A percentile compares a stretch with the other conserved stretches of the same genome.
Conservation (phyloP, 2,329 filamentous ascomycete genomes). For the Nemania sp. region DNA sequence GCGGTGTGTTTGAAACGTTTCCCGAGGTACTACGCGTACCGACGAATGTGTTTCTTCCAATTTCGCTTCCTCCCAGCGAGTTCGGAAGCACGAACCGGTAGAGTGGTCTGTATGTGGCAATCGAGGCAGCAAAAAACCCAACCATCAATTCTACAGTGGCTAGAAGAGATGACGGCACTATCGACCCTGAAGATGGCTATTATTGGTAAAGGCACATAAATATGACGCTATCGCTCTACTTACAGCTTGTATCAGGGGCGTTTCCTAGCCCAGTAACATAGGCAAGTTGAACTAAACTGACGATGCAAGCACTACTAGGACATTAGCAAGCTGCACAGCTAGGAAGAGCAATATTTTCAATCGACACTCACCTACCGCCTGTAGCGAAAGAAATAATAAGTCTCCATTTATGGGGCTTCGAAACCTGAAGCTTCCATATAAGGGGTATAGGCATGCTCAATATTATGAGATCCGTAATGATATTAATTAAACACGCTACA, state of each 20-base stretch:
- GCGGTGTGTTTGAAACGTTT: neutral
- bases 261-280: conserved; percentile 33
- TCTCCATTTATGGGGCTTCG: conserved; percentile 20
- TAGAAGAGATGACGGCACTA: neutral
- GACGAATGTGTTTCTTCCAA: neutral
- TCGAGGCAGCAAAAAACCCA: conserved; percentile 38
- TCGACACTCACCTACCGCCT: conserved; percentile 28
- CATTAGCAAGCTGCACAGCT: neutral
- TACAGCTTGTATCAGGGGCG: conserved; percentile 38
- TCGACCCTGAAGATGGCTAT: neutral
- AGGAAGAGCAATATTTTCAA: neutral
- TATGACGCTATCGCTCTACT: conserved; percentile 12
- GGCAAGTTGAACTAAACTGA: conserved; percentile 35
- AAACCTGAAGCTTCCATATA: conserved; percentile 30
- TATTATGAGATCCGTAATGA: conserved; percentile 32
- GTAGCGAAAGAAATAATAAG: conserved; percentile 33
- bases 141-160: conserved; percentile 33
- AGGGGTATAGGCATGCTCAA: conserved; percentile 34
- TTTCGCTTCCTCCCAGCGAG: no score
- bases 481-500: conserved; percentile 30
- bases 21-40: neutral
- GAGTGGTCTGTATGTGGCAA: conserved; percentile 40
- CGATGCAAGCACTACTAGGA: conserved; percentile 31
- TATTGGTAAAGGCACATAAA: neutral
- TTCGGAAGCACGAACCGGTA: conserved; percentile 27